These are phyloP conservation scores for Astragalus glycyphyllos DNA, from an alignment of 306 rosid species.

Conservation along the genomic window DNA sequence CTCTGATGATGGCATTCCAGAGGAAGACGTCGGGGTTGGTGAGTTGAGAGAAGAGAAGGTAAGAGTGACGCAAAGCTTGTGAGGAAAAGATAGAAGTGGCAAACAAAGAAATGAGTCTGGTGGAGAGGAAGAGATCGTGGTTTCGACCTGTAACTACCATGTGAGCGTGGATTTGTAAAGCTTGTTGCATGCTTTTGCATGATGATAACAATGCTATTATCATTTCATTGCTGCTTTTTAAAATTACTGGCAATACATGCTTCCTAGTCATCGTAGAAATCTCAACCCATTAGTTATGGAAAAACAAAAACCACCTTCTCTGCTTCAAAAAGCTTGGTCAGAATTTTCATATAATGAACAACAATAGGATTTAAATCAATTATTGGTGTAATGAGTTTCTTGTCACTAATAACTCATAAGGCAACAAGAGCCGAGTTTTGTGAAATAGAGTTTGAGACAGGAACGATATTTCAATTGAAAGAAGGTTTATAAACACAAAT, in stretches of 20 bases:
- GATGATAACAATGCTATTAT: constrained; percentile 39
- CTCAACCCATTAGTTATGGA: too few species aligned
- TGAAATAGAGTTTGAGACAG: too few species aligned
- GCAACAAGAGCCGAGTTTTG: too few species aligned
- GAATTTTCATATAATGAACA: too few species aligned
- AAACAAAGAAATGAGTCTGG: constrained; percentile 45
- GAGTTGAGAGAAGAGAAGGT: constrained; percentile 45
- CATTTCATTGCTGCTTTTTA: not conserved
- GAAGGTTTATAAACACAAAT: too few species aligned
- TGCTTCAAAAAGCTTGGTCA: too few species aligned
- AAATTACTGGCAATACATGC: not conserved
- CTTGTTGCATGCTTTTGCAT: constrained; percentile 48
- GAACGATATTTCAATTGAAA: too few species aligned
- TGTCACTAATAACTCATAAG: too few species aligned
- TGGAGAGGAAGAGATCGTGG: constrained; percentile 38
- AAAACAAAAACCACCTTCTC: too few species aligned
- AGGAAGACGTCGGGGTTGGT: constrained; percentile 48
- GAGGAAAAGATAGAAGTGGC: constrained; percentile 14
- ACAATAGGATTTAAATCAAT: too few species aligned
- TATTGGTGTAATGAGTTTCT: too few species aligned
- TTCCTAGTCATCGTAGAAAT: constrained; percentile 11
- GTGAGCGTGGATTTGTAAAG: constrained; percentile 51
- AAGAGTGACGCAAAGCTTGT: constrained; percentile 32
- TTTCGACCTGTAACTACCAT: constrained; percentile 40
- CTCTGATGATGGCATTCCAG: constrained; percentile 51